These are phyloP conservation scores for Penstemon eatonii DNA, from an alignment of 257 asterid species.

Conservation along the genomic window DNA sequence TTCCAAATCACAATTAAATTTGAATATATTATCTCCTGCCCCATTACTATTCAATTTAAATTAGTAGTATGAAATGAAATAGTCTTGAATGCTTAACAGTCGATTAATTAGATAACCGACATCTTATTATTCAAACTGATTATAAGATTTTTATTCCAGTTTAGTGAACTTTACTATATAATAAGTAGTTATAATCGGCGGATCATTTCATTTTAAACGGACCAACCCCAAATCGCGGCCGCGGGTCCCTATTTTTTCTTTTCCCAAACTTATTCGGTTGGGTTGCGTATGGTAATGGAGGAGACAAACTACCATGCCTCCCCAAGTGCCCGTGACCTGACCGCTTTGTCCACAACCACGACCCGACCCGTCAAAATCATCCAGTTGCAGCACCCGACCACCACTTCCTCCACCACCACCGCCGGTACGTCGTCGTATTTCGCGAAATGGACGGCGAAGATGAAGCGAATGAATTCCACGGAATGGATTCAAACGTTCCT, in stretches of 20 bases:
- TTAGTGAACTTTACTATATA: too few species aligned
- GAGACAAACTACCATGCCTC: conserved; percentile 52
- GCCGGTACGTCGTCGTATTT: conserved; percentile 27
- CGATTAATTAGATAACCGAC: too few species aligned
- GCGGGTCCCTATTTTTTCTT: too few species aligned
- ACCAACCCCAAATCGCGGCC: not conserved
- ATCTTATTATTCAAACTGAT: too few species aligned
- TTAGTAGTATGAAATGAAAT: too few species aligned
- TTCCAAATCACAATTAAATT: too few species aligned
- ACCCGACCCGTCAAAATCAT: conserved; percentile 63
- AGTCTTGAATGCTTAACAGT: too few species aligned
- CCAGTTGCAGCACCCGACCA: conserved; percentile 72
- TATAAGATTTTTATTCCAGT: too few species aligned
- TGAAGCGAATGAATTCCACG: conserved; percentile 58
- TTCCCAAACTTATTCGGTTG: not conserved
- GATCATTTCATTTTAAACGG: not conserved
- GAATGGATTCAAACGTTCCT: conserved; percentile 81
- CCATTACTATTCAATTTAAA: too few species aligned
- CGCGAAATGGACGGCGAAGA: conserved; percentile 59
- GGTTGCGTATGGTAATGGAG: conserved; percentile 28
- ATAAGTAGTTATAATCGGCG: too few species aligned
- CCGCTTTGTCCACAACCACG: conserved; percentile 33
- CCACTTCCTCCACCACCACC: conserved; percentile 33
- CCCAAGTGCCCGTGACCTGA: conserved; percentile 70
- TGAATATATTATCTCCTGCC: too few species aligned